A percentile compares a stretch with the other conserved stretches of the same genome.
phyloP scores from a whole-genome alignment of 495 filamentous ascomycete genomes.

The Xylaria nigripes region DNA sequence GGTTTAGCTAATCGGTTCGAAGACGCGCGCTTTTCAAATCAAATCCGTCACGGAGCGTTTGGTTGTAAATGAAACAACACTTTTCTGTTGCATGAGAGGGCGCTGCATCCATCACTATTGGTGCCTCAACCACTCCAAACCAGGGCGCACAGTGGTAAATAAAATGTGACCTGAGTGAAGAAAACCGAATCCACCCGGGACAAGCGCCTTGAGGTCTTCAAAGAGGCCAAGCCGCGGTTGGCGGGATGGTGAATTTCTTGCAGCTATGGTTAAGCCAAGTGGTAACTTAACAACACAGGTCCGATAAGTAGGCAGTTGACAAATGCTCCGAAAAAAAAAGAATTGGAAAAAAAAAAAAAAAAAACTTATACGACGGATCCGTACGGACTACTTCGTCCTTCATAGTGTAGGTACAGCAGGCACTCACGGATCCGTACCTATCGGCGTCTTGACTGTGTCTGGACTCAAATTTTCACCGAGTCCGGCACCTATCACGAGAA shows the following conservation, averaged over 20 bases:
- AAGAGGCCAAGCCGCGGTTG: not conserved
- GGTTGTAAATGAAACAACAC: slow-evolving; percentile 2
- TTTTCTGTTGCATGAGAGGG: not conserved
- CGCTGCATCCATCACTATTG: not conserved
- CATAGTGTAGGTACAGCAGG: no score
- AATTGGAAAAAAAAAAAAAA: no score
- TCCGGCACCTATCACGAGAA: no score
- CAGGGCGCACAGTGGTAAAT: not conserved
- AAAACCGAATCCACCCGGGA: slow-evolving; percentile 2
- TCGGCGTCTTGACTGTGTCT: no score
- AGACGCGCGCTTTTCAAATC: slow-evolving; percentile 4
- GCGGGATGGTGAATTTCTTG: not conserved
- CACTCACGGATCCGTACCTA: no score
- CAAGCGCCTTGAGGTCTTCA: not conserved
- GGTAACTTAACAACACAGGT: not conserved
- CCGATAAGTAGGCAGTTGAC: not conserved
- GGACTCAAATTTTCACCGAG: no score
- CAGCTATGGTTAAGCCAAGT: not conserved
- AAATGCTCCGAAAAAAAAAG: not conserved
- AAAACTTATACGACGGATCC: no score
- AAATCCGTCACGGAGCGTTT: not conserved
- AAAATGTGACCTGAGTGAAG: not conserved
- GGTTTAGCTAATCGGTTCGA: not conserved
- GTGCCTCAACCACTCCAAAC: not conserved
- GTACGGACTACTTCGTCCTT: no score